Evolutionary conservation across 225 moss, liverwort and hornwort species (phyloP).

Genomic region (Marchantia polymorpha): DNA sequence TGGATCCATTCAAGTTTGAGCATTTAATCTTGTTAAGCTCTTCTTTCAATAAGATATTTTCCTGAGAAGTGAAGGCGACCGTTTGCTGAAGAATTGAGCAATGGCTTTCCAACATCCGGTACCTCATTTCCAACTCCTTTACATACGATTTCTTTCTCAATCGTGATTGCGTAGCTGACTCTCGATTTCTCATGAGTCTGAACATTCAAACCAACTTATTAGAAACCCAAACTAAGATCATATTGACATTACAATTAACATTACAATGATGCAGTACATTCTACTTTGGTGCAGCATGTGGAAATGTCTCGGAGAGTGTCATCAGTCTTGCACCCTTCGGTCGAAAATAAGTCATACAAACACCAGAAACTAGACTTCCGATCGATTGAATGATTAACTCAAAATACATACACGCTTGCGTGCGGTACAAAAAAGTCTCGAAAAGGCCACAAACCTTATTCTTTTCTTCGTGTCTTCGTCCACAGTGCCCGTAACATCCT

Average conservation of each 20-base stretch:
- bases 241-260: too few species aligned
- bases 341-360: too few species aligned
- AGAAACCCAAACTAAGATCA: not conserved
- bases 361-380: too few species aligned
- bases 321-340: too few species aligned
- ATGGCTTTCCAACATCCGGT: constrained; percentile 78
- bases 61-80: constrained; percentile 66
- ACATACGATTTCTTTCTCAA: constrained; percentile 84
- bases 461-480: constrained; percentile 40
- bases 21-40: constrained; percentile 83
- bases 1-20: constrained; percentile 57
- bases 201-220: not conserved
- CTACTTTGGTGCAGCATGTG: too few species aligned
- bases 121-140: constrained; percentile 79
- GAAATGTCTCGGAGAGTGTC: too few species aligned
- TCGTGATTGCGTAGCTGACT: constrained; percentile 87
- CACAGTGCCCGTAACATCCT: not conserved
- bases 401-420: too few species aligned
- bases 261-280: too few species aligned
- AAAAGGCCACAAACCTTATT: constrained; percentile 26
- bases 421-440: not conserved
- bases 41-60: constrained; percentile 71
- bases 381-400: too few species aligned
- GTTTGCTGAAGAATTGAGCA: constrained; percentile 75
- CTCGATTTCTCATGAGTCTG: constrained; percentile 62